These are phyloP conservation scores for Coemansia sp. DNA, from an alignment of 192 early-diverging fungal genomes.

Conservation along the genomic window DNA sequence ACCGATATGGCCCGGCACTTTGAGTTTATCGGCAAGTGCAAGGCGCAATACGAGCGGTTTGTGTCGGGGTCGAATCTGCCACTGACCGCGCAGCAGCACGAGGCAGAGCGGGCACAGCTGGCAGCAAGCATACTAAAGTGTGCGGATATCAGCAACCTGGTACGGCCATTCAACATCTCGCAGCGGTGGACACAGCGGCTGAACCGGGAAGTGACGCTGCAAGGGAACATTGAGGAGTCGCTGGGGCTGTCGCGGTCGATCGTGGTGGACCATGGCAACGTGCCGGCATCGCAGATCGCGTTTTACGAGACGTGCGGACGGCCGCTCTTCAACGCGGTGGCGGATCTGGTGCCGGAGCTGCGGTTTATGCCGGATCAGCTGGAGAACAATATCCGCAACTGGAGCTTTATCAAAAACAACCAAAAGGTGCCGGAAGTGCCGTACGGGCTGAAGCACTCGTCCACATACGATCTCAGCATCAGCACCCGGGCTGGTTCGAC, in stretches of 20 bases:
- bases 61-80: slow-evolving; percentile 45
- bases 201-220: slow-evolving; percentile 65
- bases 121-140: slow-evolving; percentile 76
- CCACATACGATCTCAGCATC: slow-evolving; percentile 39
- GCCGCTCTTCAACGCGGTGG: slow-evolving; percentile 50
- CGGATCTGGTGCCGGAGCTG: slow-evolving; percentile 50
- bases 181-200: slow-evolving; percentile 67
- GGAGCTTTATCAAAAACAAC: slow-evolving; percentile 48
- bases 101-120: slow-evolving; percentile 61
- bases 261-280: slow-evolving; percentile 34
- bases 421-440: slow-evolving; percentile 48
- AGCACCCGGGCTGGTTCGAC: slow-evolving; percentile 49
- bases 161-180: slow-evolving; percentile 68
- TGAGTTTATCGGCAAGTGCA: slow-evolving; percentile 73
- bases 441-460: slow-evolving; percentile 49
- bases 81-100: slow-evolving; percentile 50
- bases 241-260: slow-evolving; percentile 59
- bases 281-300: slow-evolving; percentile 46
- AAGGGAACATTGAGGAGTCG: slow-evolving; percentile 72
- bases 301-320: slow-evolving; percentile 53
- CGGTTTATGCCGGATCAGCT: slow-evolving; percentile 49
- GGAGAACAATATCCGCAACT: slow-evolving; percentile 51
- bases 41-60: slow-evolving; percentile 59
- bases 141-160: slow-evolving; percentile 77
- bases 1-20: slow-evolving; percentile 81